phyloP scores from a whole-genome alignment of 169 alveolate species.

The Perkinsus marinus region DNA sequence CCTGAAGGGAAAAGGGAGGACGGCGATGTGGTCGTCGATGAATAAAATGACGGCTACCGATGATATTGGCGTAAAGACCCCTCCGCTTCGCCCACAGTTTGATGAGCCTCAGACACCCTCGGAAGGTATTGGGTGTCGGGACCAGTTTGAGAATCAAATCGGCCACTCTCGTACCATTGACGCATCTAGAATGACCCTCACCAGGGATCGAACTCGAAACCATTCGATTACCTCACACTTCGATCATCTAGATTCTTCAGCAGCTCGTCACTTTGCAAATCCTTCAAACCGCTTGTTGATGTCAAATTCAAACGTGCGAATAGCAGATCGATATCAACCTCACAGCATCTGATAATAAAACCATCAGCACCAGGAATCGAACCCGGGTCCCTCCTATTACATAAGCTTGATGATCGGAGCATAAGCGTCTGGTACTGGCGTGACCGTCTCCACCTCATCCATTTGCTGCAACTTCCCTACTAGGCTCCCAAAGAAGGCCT shows the following conservation, averaged over 20 bases:
- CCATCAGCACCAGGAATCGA: too few species aligned
- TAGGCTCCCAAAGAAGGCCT: conserved; percentile 73
- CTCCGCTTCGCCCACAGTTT: conserved; percentile 94
- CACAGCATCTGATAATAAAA: conserved; percentile 31
- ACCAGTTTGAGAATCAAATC: conserved; percentile 78
- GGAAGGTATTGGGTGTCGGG: conserved; percentile 75
- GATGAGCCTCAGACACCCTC: conserved; percentile 81
- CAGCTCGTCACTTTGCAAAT: conserved; percentile 5
- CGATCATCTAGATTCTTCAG: conserved; percentile 42
- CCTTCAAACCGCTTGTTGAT: conserved; percentile 26
- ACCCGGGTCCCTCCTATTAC: conserved; percentile 12
- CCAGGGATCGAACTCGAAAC: neutral
- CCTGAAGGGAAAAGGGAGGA: conserved; percentile 29
- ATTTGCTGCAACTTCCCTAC: conserved; percentile 68
- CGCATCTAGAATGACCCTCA: conserved; percentile 1
- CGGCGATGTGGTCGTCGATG: neutral
- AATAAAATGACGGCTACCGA: conserved; percentile 41
- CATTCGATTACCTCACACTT: conserved; percentile 18
- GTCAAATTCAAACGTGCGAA: conserved; percentile 79
- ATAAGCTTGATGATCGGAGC: conserved; percentile 88
- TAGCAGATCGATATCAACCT: conserved; percentile 87
- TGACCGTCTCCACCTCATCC: conserved; percentile 72
- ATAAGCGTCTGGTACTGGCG: conserved; percentile 86
- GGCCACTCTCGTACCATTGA: conserved; percentile 90
- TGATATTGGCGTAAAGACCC: conserved; percentile 92